Evolutionary conservation across 805 yeast species (phyloP).

Genomic region (Ogataea henricii): DNA sequence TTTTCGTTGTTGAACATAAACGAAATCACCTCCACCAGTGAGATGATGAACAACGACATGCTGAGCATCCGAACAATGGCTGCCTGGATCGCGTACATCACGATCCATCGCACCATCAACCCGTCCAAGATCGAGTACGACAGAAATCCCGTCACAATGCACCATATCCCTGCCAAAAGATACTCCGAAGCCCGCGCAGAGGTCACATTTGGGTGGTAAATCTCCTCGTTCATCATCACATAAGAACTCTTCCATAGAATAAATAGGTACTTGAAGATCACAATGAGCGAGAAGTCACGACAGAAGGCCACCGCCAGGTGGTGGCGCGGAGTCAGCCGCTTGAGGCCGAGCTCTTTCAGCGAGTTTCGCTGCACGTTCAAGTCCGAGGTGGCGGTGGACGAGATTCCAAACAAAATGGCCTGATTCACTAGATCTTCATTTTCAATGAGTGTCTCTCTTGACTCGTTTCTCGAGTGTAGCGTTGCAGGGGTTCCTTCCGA

Average conservation of each 20-base stretch:
- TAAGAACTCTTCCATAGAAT: conserved; percentile 33
- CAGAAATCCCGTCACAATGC: conserved; percentile 81
- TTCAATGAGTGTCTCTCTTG: conserved; percentile 14
- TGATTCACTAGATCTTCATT: conserved; percentile 20
- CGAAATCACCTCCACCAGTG: conserved; percentile 67
- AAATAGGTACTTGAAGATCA: conserved; percentile 30
- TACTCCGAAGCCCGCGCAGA: conserved; percentile 75
- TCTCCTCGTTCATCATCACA: conserved; percentile 21
- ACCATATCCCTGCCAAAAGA: conserved; percentile 87
- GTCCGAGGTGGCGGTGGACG: conserved; percentile 32
- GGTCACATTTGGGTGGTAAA: conserved; percentile 38
- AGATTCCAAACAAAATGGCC: conserved; percentile 26
- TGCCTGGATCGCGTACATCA: conserved; percentile 83
- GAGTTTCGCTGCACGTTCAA: conserved; percentile 31
- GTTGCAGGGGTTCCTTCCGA: not conserved
- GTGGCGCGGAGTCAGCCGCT: conserved; percentile 71
- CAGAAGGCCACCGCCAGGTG: conserved; percentile 77
- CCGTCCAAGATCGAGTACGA: conserved; percentile 86
- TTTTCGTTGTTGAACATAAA: conserved; percentile 66
- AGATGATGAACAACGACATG: conserved; percentile 71
- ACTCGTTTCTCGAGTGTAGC: conserved; percentile 9
- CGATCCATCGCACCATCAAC: conserved; percentile 90
- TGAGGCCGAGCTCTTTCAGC: conserved; percentile 64
- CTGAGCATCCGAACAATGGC: conserved; percentile 86
- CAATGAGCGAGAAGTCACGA: conserved; percentile 66